These are phyloP conservation scores for Zopfia rhizophila DNA, from an alignment of 2,329 filamentous ascomycete genomes.

Conservation along the genomic window DNA sequence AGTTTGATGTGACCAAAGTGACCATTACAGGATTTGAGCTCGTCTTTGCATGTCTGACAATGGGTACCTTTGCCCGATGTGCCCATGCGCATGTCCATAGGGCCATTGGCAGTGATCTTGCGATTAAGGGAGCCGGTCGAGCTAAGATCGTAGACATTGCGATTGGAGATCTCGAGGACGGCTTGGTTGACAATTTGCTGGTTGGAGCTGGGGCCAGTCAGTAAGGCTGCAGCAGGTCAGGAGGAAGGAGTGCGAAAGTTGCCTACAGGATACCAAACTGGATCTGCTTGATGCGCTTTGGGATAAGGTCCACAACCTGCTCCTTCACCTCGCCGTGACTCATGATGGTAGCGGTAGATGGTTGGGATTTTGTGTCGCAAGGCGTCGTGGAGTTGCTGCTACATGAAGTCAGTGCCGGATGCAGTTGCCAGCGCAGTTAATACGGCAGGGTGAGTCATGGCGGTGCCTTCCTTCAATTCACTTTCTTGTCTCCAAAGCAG, in stretches of 20 bases:
- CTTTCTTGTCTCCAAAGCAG: not conserved
- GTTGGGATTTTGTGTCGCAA: not conserved
- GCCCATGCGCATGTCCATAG: constrained; percentile 87
- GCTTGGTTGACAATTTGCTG: constrained; percentile 96
- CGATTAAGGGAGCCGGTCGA: constrained; percentile 67
- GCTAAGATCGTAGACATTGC: constrained; percentile 90
- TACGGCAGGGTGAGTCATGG: constrained; percentile 3
- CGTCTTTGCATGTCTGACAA: constrained; percentile 85
- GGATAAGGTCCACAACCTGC: constrained; percentile 87
- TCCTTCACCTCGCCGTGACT: constrained; percentile 70
- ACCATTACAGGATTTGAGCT: constrained; percentile 85
- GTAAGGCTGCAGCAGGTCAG: constrained; percentile 7
- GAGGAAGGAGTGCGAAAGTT: constrained; percentile 8
- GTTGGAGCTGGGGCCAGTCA: constrained; percentile 71
- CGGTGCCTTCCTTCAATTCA: not conserved
- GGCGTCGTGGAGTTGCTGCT: not conserved
- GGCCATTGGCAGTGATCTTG: constrained; percentile 80
- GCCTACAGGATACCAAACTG: constrained; percentile 91
- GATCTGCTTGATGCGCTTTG: constrained; percentile 91
- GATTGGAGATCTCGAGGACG: constrained; percentile 93
- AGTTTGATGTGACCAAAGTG: constrained; percentile 96
- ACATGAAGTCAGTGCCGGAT: not conserved
- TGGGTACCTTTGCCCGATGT: constrained; percentile 84
- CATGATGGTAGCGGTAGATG: constrained; percentile 3
- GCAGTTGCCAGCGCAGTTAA: not conserved